Conservation (phyloP, 129 eudicot genomes). For the Apium graveolens region DNA sequence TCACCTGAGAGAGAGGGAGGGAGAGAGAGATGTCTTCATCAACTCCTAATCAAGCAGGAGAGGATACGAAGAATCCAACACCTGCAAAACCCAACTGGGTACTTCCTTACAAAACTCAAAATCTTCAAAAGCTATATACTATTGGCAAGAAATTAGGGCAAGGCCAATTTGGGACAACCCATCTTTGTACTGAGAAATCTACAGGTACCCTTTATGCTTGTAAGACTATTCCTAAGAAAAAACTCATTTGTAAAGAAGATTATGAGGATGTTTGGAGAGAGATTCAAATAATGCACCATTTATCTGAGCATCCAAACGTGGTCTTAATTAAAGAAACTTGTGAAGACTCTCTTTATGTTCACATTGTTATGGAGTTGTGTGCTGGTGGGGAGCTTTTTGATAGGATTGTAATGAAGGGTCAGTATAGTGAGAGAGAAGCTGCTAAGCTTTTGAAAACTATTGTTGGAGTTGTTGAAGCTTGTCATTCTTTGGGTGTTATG, state of each 20-base stretch:
- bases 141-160: constrained; percentile 70
- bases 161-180: constrained; percentile 89
- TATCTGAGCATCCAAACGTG: constrained; percentile 65
- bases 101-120: constrained; percentile 61
- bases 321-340: constrained; percentile 75
- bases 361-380: constrained; percentile 91
- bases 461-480: constrained; percentile 79
- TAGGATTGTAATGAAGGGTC: constrained; percentile 80
- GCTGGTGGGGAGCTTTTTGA: constrained; percentile 98
- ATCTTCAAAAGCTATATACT: constrained; percentile 48
- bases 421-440: constrained; percentile 86
- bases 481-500: constrained; percentile 90
- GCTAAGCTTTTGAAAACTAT: constrained; percentile 71
- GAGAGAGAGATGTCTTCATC: constrained; percentile 21
- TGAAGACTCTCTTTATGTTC: constrained; percentile 65
- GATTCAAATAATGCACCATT: constrained; percentile 95
- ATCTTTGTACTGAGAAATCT: constrained; percentile 67
- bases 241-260: constrained; percentile 70
- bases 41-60: constrained; percentile 20
- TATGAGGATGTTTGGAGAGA: constrained; percentile 87
- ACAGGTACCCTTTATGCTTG: constrained; percentile 58
- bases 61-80: constrained; percentile 1
- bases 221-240: constrained; percentile 75
- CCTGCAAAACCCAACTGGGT: constrained; percentile 51
- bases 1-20: neutral